These are phyloP conservation scores for Carpinus fangiana DNA, from an alignment of 306 rosid genomes.

Conservation along the genomic window DNA sequence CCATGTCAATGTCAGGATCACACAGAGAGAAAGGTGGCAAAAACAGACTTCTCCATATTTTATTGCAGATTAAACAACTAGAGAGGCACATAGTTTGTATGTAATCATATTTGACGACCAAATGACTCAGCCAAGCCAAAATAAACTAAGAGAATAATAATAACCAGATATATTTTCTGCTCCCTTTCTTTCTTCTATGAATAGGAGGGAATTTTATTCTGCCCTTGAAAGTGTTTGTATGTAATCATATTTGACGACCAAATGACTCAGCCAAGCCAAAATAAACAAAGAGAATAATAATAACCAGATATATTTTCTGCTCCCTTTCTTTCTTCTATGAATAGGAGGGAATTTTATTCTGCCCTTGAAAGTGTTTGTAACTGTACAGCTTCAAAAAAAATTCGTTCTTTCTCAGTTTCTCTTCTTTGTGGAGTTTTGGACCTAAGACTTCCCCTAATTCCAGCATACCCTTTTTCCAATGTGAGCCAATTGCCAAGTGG, in stretches of 20 bases:
- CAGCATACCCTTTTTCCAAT: not conserved
- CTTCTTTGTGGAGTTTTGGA: not conserved
- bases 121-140: not conserved
- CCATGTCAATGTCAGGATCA: not conserved
- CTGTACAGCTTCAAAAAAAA: not conserved
- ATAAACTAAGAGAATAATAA: not conserved
- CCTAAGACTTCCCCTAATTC: not conserved
- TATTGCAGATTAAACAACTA: not conserved
- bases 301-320: not conserved
- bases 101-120: not conserved
- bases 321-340: not conserved
- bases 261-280: not conserved
- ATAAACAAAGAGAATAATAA: not conserved
- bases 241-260: not conserved
- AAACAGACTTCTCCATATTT: not conserved
- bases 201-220: not conserved
- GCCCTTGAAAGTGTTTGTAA: not conserved
- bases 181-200: not conserved
- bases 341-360: not conserved
- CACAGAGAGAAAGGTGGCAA: not conserved
- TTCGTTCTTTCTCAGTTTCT: not conserved
- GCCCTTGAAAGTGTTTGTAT: not conserved
- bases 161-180: not conserved
- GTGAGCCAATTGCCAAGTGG: not conserved
- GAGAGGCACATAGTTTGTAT: not conserved